Evolutionary conservation across 139 green algal species (phyloP), one percentile per base, ranked within the genome.

Genomic region (Chlamydomonas schloesseri): DNA sequence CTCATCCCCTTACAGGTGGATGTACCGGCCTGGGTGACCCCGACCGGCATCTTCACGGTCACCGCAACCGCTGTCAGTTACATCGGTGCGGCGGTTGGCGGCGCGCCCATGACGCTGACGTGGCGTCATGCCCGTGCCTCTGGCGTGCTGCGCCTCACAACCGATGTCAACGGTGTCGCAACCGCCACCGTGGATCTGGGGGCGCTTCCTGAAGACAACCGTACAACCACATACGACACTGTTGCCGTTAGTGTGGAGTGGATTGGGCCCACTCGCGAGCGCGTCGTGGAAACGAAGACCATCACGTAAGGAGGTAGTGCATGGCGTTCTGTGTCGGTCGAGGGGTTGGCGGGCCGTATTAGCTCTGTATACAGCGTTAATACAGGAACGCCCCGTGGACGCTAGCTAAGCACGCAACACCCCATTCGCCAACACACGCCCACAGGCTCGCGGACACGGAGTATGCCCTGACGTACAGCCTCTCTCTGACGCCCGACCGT

Each of bases 201-300:
- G 0, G 55, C 67, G 62, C 71, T 93, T 28, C 81, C 84, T 0
- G 17, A 47, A n/a, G 82, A 70, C 17, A 88, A 90, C 37, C 47
- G 47, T 3, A 84, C 73, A 34, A n/a, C 69, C 1, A 17, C 65
- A 28, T 81, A 84, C 31, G 84, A 89, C 71, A 73, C 50, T 0
- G 29, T 93, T 36, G 57, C 0, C 0, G 26, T 93, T 2, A 65
- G 13, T n/a, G 90, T 64, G 3, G 78, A 87, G 29, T 93, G 90
- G 90, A 84, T 93, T 6, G 90, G 90, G 26, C 90, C 90, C 36
- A 91, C 90, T 26, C 67, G 90, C 15, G 90, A 93, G 82, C 53
- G 60, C 24, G 84, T 93, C 18, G 73, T 68, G 6, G 17, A 58
- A 6, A 83, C 69, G 18, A 53, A 71, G 17, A 70, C 13, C 8